These are phyloP conservation scores for Penicillium hordei DNA, from an alignment of 2,329 filamentous ascomycete genomes.

Conservation along the genomic window DNA sequence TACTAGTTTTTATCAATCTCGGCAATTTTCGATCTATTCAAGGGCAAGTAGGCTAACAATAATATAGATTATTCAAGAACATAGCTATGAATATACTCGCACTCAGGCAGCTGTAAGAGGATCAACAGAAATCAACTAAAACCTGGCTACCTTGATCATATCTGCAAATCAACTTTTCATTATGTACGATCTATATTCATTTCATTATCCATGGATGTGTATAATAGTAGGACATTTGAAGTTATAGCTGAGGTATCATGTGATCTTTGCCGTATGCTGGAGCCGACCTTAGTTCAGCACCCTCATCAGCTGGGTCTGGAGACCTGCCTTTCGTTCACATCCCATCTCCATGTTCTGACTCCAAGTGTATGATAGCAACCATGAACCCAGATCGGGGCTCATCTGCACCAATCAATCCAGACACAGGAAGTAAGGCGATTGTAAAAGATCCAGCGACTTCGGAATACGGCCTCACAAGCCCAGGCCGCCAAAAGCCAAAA, in stretches of 20 bases:
- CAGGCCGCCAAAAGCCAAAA: not conserved
- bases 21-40: not conserved
- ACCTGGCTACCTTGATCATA: not conserved
- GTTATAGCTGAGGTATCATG: constrained; percentile 1
- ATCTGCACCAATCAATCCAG: not conserved
- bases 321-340: not conserved
- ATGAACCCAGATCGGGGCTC: not conserved
- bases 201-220: not conserved
- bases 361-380: not conserved
- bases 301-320: not conserved
- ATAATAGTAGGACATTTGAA: not conserved
- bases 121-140: not conserved
- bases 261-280: not conserved
- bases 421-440: not conserved
- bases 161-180: not conserved
- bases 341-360: not conserved
- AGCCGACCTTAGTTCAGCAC: not conserved
- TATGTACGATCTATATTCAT: not conserved
- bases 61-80: too few relatives aligned
- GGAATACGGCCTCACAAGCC: not conserved
- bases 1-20: not conserved
- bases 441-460: not conserved
- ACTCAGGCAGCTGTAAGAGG: not conserved
- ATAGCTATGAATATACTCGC: not conserved
- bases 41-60: not conserved